Base-by-base conservation (phyloP, 2,329 filamentous ascomycete species). In the Beauveria asiatica region DNA sequence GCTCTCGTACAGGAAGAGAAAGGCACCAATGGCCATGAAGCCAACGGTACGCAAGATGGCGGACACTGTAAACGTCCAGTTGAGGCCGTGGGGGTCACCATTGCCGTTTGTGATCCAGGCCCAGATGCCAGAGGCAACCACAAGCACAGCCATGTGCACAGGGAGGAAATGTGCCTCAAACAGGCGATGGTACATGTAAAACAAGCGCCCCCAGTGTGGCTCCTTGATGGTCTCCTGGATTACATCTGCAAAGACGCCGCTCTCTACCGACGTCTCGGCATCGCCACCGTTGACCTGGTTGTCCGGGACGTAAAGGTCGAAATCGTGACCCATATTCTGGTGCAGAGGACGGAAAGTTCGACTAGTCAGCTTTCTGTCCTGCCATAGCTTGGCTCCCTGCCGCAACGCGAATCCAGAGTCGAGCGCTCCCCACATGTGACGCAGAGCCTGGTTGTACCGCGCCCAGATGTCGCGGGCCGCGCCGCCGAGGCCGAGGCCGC, bases 351-450 rank as follows among this genome's bases (percentile, higher is more conserved):
- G 78, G 70, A 80, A 85, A 9, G 78, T 74, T 48, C 80, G 74
- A 2, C 77, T 76, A 0, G 81, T 85, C 64, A 79, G 79, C 69
- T 82, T 83, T 61, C 83, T 76, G 67, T 83, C 78, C 58, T 75
- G 75, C 80, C 80, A 84, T 65, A 84, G 78, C 69, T 80, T 80
- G n/a, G 77, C 73, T 5, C 80, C 73, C 67, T 83, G 83, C 59
- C 82, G 78, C 62, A 88, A 72, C 11, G 85, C 82, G 66, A 82
- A 89, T 2, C 87, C 87, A 17, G 83, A 85, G 67, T 90, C 87
- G 21, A 89, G 75, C 61, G 85, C 82, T 66, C 87, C 87, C 87
- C 87, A 90, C 87, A 90, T 90, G 73, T 90, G 87, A 63, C 87
- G 81, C 58, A 89, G 73, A 50, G 86, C 87, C 73, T 90, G 87